phyloP scores from a whole-genome alignment of 306 rosid species.

The Cicer yamashitae region DNA sequence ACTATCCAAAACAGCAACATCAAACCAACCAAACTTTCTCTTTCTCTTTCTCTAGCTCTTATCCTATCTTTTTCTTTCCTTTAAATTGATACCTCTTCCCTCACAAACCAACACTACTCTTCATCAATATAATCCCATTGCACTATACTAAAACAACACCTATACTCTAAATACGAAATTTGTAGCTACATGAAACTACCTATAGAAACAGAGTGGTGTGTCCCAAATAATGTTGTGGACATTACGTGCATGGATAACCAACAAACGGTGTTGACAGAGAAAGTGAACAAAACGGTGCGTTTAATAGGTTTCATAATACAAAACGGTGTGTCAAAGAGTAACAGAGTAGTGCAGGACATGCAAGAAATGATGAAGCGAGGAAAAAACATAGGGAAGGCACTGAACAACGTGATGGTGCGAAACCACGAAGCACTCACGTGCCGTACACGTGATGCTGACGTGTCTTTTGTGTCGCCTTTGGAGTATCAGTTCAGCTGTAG shows the following conservation, averaged over 20 bases:
- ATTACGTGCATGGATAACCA: constrained; percentile 52
- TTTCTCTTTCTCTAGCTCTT: constrained; percentile 45
- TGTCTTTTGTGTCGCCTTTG: constrained; percentile 46
- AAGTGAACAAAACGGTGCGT: constrained; percentile 54
- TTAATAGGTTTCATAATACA: constrained; percentile 45
- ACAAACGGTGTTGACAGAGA: constrained; percentile 46
- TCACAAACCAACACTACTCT: constrained; percentile 41
- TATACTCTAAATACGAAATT: no score
- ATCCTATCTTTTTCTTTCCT: constrained; percentile 39
- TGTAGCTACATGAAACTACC: constrained; percentile 29
- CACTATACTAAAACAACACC: background rate
- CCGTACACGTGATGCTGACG: constrained; percentile 51
- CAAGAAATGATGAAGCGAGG: constrained; percentile 49
- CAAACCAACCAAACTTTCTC: constrained; percentile 30
- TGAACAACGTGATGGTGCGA: constrained; percentile 46
- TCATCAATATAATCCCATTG: background rate
- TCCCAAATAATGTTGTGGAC: constrained; percentile 42
- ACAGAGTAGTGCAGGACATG: constrained; percentile 40
- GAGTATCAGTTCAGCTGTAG: constrained; percentile 61
- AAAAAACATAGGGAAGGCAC: constrained; percentile 50
- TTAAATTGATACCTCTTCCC: constrained; percentile 34
- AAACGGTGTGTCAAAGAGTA: constrained; percentile 49
- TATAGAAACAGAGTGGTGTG: constrained; percentile 10
- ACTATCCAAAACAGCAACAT: constrained; percentile 40
- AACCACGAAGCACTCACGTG: constrained; percentile 54